Base-by-base conservation (phyloP, 2,329 filamentous ascomycete species). In the Tolypocladium tundrense region DNA sequence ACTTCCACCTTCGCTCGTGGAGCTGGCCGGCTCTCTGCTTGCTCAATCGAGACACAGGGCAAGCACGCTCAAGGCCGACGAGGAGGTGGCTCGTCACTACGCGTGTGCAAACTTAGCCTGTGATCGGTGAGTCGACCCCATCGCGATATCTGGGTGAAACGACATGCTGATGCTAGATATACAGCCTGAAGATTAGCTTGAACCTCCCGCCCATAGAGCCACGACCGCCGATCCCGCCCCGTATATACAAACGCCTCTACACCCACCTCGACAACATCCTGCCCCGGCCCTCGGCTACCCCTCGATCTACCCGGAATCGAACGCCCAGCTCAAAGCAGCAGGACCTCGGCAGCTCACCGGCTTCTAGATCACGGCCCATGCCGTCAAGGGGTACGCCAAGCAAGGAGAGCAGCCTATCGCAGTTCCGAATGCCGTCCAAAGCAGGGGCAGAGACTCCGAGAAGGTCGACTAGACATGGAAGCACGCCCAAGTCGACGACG, bases 61-160 rank as follows among this genome's bases (percentile, higher is more conserved):
- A 54, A 86, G 84, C 67, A 88, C 83, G 19, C 78, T 97, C 56
- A 95, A 91, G 69, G 81, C 86, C 3, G 90, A 95, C 58, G 91
- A 96, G 70, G 92, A 97, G 70, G 85, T 94, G 62, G 90, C 88
- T n/a, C 82, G 92, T 24, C 80, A 83, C 5, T 94, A 94, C 70
- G 88, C 88, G 4, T 96, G 91, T 70, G 88, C 90, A 16, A 87
- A 96, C 72, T 82, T 99, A 60, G 94, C 94, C 24, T 97, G 92
- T 69, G 90, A 93, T 65, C 84, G 90, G 88, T 90, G 74, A 51
- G 65, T 54, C 19, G 3, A 3, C 19, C 5, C 14, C 1, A 33
- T 9, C n/a, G 6, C 59, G 3, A 21, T 24, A 1, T 48, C 14
- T 35, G 4, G 4, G 21, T 6, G 10, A 9, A n/a, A 14, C n/a